Evolutionary conservation across 2,329 filamentous ascomycete species (phyloP).

Genomic region (Myrmaecium sp.): DNA sequence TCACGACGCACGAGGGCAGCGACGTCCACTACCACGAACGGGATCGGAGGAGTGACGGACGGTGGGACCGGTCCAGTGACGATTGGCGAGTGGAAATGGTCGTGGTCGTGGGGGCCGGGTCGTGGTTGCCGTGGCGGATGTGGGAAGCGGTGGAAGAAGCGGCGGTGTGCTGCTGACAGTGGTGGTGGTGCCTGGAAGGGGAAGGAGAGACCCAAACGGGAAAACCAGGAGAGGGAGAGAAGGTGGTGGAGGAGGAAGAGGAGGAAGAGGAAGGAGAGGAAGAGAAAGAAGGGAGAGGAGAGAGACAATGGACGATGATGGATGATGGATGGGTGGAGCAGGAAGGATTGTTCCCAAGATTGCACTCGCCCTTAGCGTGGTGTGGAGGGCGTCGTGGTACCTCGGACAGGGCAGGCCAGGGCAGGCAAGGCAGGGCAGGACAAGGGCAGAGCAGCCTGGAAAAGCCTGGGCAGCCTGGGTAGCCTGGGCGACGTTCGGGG

Average conservation of each 20-base stretch:
- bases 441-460: too few species aligned
- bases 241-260: slow-evolving; percentile 8
- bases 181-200: neutral
- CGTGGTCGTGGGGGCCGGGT: neutral
- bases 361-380: too few species aligned
- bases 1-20: too few species aligned
- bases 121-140: neutral
- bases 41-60: neutral
- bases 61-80: neutral
- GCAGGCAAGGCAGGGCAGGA: too few species aligned
- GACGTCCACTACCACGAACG: neutral
- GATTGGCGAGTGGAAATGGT: neutral
- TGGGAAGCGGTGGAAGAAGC: neutral
- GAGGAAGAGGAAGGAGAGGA: neutral
- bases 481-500: too few species aligned
- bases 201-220: slow-evolving; percentile 11
- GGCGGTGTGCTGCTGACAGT: neutral
- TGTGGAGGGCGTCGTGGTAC: too few species aligned
- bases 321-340: too few species aligned
- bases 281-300: too few species aligned
- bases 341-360: too few species aligned
- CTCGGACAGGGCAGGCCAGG: too few species aligned
- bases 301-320: too few species aligned
- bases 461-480: too few species aligned
- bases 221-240: slow-evolving; percentile 14